phyloP scores from a whole-genome alignment of 2,329 filamentous ascomycete species.

The Xylariaceae sp. region DNA sequence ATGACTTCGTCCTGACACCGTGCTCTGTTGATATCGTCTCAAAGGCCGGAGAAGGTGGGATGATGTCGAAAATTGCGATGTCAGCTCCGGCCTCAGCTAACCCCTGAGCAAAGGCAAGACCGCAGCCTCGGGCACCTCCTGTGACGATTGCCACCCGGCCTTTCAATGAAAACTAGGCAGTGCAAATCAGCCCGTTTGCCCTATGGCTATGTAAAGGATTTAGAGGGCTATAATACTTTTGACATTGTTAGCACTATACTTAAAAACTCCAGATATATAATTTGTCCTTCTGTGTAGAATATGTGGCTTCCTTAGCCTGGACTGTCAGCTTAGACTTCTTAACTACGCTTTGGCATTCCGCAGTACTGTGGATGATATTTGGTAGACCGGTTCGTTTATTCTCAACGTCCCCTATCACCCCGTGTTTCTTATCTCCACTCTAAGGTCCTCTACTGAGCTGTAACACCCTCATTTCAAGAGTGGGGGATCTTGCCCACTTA shows the following conservation, averaged over 20 bases:
- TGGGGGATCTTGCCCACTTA: no score
- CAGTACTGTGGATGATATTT: background rate
- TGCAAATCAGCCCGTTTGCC: background rate
- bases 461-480: no score
- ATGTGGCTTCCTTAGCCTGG: no score
- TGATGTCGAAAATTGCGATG: slow-evolving; percentile 55
- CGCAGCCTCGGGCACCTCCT: slow-evolving; percentile 54
- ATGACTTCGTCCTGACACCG: slow-evolving; percentile 50
- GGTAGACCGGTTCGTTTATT: no score
- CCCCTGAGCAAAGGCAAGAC: slow-evolving; percentile 53
- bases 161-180: slow-evolving; percentile 55
- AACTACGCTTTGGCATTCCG: background rate
- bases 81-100: slow-evolving; percentile 55
- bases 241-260: background rate
- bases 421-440: background rate
- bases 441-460: no score
- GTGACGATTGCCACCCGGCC: slow-evolving; percentile 55
- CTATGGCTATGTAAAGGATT: background rate
- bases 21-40: slow-evolving; percentile 49
- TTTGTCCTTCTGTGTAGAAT: no score
- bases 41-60: slow-evolving; percentile 48
- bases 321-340: background rate
- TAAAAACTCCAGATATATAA: background rate
- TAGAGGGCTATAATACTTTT: background rate
- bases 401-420: no score